Evolutionary conservation across 164 flowering plant species (phyloP).

Genomic region (Stephania yunnanensis): DNA sequence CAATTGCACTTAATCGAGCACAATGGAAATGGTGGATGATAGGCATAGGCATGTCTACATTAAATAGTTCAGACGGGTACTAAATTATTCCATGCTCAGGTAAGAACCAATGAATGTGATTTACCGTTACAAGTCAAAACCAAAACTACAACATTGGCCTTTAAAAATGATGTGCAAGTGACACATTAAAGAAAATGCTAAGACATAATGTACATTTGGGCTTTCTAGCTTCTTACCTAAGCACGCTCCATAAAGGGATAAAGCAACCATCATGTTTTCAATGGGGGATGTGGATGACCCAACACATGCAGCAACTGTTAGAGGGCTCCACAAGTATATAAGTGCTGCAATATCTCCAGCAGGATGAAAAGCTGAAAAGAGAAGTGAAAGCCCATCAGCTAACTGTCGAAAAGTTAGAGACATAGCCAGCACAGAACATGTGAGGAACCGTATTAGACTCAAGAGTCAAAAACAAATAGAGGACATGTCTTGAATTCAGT

Average conservation of each 20-base stretch:
- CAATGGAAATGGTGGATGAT: background rate
- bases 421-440: background rate
- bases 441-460: background rate
- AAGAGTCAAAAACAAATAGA: background rate
- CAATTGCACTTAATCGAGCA: too few relatives aligned
- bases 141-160: background rate
- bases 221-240: constrained; percentile 39
- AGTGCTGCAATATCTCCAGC: constrained; percentile 77
- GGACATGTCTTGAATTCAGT: background rate
- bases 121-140: background rate
- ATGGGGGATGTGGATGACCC: constrained; percentile 70
- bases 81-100: background rate
- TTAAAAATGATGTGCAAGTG: background rate
- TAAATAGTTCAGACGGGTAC: background rate
- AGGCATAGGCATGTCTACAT: background rate
- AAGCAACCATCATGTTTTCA: constrained; percentile 54
- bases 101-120: background rate
- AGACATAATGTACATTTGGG: constrained; percentile 5
- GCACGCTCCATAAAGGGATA: constrained; percentile 78
- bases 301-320: constrained; percentile 62
- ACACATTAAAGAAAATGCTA: background rate
- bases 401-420: background rate
- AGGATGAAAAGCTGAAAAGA: constrained; percentile 36
- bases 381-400: constrained; percentile 4
- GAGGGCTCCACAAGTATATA: constrained; percentile 81